Conservation (phyloP, 75 land plant genomes). For the Isoetes taiwanensis region DNA sequence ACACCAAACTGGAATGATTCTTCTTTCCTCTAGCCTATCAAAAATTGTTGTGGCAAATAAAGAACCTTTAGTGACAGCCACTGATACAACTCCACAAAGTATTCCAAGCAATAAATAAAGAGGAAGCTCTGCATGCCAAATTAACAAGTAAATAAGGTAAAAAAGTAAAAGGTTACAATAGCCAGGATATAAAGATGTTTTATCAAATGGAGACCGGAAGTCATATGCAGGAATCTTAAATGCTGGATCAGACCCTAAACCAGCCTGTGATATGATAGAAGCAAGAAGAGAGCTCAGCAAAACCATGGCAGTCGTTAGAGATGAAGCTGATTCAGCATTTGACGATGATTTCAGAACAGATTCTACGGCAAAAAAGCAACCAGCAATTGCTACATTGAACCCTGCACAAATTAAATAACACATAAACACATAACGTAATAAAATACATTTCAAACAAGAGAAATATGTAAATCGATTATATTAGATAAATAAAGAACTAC, state of each 20-base stretch:
- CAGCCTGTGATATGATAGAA: conserved; percentile 81
- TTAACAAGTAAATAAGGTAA: background rate
- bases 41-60: conserved; percentile 32
- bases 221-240: conserved; percentile 90
- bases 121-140: conserved; percentile 67
- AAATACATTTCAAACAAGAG: no score
- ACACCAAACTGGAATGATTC: conserved; percentile 38
- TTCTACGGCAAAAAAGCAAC: conserved; percentile 95
- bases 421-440: background rate
- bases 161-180: background rate
- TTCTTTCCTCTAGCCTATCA: conserved; percentile 24
- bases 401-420: conserved; percentile 28
- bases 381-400: conserved; percentile 93
- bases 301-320: conserved; percentile 83
- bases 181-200: background rate
- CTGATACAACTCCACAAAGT: conserved; percentile 73
- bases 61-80: conserved; percentile 53
- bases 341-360: conserved; percentile 81
- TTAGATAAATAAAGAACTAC: no score
- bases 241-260: conserved; percentile 90
- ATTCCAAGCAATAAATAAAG: conserved; percentile 83
- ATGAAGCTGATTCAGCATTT: conserved; percentile 37
- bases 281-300: conserved; percentile 93
- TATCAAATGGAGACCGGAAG: conserved; percentile 96
- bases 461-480: no score